These are phyloP conservation scores for Ganoderma leucocontextum DNA, from an alignment of 1,284 basidiomycete genomes.

Conservation along the genomic window DNA sequence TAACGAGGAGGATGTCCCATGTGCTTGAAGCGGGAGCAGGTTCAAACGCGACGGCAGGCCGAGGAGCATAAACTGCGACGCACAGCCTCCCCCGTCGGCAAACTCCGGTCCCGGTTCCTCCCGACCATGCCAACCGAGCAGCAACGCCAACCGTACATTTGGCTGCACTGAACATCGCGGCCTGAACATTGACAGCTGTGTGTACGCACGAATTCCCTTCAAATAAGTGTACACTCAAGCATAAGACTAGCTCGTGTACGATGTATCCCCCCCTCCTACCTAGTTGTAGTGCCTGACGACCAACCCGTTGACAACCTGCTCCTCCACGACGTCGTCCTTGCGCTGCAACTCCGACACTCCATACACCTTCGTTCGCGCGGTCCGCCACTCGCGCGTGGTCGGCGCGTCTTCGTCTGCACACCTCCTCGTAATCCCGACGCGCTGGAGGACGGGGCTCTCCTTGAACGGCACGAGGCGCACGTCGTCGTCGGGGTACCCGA, in stretches of 20 bases:
- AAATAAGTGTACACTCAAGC: background rate
- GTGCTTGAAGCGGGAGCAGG: too few species aligned
- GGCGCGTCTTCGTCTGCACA: constrained; percentile 46
- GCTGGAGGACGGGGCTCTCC: constrained; percentile 45
- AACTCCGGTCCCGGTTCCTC: too few species aligned
- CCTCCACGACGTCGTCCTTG: constrained; percentile 40
- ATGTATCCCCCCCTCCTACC: background rate
- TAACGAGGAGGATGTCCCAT: too few species aligned
- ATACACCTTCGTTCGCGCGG: constrained; percentile 47
- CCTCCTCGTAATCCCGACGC: constrained; percentile 41
- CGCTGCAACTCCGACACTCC: constrained; percentile 39
- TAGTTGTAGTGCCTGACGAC: constrained; percentile 47
- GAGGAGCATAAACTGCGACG: too few species aligned
- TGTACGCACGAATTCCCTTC: background rate
- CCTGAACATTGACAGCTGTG: too few species aligned
- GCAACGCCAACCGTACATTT: too few species aligned
- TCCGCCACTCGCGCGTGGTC: constrained; percentile 51
- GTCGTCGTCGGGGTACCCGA: constrained; percentile 44
- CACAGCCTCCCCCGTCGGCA: too few species aligned
- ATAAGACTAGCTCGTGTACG: background rate
- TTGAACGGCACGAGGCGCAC: constrained; percentile 40
- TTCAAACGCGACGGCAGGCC: too few species aligned
- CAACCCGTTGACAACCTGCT: constrained; percentile 45
- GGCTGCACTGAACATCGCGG: too few species aligned
- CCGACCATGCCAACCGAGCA: too few species aligned